phyloP scores from a whole-genome alignment of 805 yeast genomes.

The Priceomyces haplophilus region DNA sequence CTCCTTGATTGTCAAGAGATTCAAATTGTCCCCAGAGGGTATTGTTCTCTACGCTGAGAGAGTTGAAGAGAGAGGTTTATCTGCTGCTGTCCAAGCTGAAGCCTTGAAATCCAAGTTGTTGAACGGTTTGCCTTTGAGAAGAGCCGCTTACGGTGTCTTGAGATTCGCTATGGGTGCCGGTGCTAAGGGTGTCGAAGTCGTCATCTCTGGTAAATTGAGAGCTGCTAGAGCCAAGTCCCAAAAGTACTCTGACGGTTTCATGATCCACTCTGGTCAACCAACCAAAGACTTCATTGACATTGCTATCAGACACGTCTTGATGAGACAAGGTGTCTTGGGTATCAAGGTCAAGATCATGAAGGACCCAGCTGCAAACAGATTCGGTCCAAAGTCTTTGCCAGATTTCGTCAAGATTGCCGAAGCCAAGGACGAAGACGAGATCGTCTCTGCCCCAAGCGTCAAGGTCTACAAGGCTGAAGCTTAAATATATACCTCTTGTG shows the following conservation, averaged over 20 bases:
- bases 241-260: conserved; percentile 99
- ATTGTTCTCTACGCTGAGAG: conserved; percentile 97
- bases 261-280: conserved; percentile 99
- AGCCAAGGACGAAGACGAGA: conserved; percentile 89
- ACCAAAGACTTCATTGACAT: conserved; percentile 96
- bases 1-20: conserved; percentile 96
- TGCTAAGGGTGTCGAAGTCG: conserved; percentile 99
- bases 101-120: conserved; percentile 96
- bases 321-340: conserved; percentile 99
- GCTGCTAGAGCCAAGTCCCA: conserved; percentile 99
- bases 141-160: conserved; percentile 99
- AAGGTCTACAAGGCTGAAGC: conserved; percentile 61
- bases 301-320: conserved; percentile 99
- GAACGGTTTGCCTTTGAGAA: conserved; percentile 98
- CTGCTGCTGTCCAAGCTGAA: conserved; percentile 99
- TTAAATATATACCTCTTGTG: conserved; percentile 1
- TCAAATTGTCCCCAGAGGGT: conserved; percentile 91
- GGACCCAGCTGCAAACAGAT: conserved; percentile 86
- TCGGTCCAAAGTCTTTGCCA: conserved; percentile 90
- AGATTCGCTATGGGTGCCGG: conserved; percentile 99
- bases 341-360: conserved; percentile 99
- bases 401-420: conserved; percentile 89
- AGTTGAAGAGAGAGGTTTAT: conserved; percentile 98
- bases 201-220: conserved; percentile 98
- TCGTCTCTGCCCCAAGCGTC: conserved; percentile 75